phyloP scores from a whole-genome alignment of 2,329 filamentous ascomycete species.

The Hypoxylon sp. region DNA sequence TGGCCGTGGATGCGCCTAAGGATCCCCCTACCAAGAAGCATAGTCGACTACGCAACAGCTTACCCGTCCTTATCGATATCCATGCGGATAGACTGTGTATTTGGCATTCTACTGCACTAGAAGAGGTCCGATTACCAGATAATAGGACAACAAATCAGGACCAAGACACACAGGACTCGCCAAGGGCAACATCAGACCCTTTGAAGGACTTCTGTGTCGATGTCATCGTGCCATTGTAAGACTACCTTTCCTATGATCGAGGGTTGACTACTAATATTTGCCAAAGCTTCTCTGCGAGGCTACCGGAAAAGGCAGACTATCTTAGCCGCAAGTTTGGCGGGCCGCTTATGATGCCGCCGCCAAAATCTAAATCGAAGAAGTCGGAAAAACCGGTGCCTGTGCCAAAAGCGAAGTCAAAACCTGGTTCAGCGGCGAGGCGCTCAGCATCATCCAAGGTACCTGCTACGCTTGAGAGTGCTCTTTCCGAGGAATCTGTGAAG shows the following conservation, averaged over 20 bases:
- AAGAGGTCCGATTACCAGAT: slow-evolving; percentile 67
- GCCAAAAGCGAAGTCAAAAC: slow-evolving; percentile 63
- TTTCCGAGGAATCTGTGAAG: slow-evolving; percentile 69
- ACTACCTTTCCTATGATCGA: slow-evolving; percentile 23
- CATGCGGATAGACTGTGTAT: slow-evolving; percentile 85
- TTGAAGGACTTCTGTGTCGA: slow-evolving; percentile 84
- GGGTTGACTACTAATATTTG: slow-evolving; percentile 54
- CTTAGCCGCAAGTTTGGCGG: slow-evolving; percentile 85
- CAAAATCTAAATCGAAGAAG: slow-evolving; percentile 66
- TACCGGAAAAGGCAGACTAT: slow-evolving; percentile 78
- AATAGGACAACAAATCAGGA: slow-evolving; percentile 62
- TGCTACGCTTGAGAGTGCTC: slow-evolving; percentile 73
- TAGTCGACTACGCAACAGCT: slow-evolving; percentile 73
- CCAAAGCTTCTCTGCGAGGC: slow-evolving; percentile 77
- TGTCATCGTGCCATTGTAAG: slow-evolving; percentile 84
- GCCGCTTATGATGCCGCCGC: slow-evolving; percentile 71
- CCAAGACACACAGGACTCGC: slow-evolving; percentile 57
- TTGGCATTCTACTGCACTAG: slow-evolving; percentile 82
- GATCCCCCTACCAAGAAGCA: slow-evolving; percentile 66
- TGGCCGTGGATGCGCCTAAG: slow-evolving; percentile 54
- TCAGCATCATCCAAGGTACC: slow-evolving; percentile 59
- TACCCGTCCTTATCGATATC: slow-evolving; percentile 77
- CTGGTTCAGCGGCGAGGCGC: slow-evolving; percentile 68
- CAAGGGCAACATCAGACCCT: slow-evolving; percentile 69
- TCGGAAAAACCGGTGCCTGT: slow-evolving; percentile 63